Evolutionary conservation across 192 early-diverging fungal genomes (phyloP), one percentile per base, ranked within the genome.

Genomic region (Thoreauomyces humboldtii): DNA sequence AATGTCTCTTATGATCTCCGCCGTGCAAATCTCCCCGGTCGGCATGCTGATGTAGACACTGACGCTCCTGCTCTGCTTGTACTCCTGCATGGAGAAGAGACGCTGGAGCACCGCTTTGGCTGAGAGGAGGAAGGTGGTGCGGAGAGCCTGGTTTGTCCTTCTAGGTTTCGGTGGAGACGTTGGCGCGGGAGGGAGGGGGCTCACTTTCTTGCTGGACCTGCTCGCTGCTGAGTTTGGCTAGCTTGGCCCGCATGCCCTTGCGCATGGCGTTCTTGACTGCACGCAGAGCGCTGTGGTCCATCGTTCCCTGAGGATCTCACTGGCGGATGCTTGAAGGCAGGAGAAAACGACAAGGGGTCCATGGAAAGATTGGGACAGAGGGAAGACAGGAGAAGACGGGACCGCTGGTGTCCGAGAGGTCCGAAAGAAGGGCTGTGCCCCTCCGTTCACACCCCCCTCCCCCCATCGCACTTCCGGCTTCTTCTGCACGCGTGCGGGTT

Each of bases 1-100:
- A 9, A 69, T 14, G 36, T 70, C 65, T 33, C 27, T n/a, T 14
- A 72, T 48, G 44, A 72, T 67, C 22, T 64, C 65, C 4, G 15
- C 7, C 1, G 71, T 72, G 7, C 4, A 17, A 27, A 72, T 45
- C 38, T 72, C 71, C 4, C 48, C 65, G 21, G 62, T 28, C 34
- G 45, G 25, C 71, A 68, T 72, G 32, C 37, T 62, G 42, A 72
- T 37, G 36, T 68, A 72, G 12, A 72, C 65, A 31, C 46, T 44
- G 38, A 72, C 35, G 43, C 17, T 43, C 28, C 47, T 17, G 25
- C 33, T 32, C 19, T 48, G 19, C 17, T 35, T 19, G 56, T 68
- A 72, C 28, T 55, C 65, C 11, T 42, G 21, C 35, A 61, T 19
- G 2, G 28, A 42, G 27, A 64, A 66, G 6, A 72, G 58, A 17